Evolutionary conservation across 805 yeast genomes (phyloP).

Genomic region (Saccharomycopsis malanga): DNA sequence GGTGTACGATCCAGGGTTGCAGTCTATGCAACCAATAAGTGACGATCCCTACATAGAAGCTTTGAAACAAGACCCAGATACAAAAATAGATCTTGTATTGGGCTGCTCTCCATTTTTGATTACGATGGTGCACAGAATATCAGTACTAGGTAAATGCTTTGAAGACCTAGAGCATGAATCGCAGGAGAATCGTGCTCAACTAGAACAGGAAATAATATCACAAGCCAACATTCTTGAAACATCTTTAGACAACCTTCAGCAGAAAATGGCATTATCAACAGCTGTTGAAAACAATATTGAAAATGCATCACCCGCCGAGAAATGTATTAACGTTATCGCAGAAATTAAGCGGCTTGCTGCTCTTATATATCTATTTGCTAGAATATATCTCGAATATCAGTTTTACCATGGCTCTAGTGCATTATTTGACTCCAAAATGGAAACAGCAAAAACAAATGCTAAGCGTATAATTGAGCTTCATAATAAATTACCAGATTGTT

Average conservation of each 20-base stretch:
- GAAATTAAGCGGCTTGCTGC: conserved; percentile 35
- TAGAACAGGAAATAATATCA: conserved; percentile 24
- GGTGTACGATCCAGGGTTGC: conserved; percentile 25
- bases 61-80: conserved; percentile 31
- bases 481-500: conserved; percentile 27
- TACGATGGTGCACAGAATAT: conserved; percentile 31
- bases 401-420: conserved; percentile 22
- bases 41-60: conserved; percentile 30
- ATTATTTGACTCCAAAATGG: conserved; percentile 12
- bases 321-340: conserved; percentile 29
- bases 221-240: conserved; percentile 28
- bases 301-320: conserved; percentile 18
- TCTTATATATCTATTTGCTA: conserved; percentile 31
- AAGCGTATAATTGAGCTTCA: conserved; percentile 25
- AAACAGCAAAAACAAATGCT: conserved; percentile 23
- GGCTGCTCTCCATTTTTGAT: conserved; percentile 37
- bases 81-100: conserved; percentile 32
- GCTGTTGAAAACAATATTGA: conserved; percentile 20
- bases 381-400: conserved; percentile 29
- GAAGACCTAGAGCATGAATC: conserved; percentile 31
- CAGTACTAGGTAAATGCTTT: conserved; percentile 32
- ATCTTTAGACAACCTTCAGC: conserved; percentile 26
- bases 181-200: conserved; percentile 12
- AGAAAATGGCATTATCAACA: conserved; percentile 23
- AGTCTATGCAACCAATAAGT: conserved; percentile 23